Evolutionary conservation across 305 asterid genomes (phyloP).

Genomic region (Solanum aculeatissimum): DNA sequence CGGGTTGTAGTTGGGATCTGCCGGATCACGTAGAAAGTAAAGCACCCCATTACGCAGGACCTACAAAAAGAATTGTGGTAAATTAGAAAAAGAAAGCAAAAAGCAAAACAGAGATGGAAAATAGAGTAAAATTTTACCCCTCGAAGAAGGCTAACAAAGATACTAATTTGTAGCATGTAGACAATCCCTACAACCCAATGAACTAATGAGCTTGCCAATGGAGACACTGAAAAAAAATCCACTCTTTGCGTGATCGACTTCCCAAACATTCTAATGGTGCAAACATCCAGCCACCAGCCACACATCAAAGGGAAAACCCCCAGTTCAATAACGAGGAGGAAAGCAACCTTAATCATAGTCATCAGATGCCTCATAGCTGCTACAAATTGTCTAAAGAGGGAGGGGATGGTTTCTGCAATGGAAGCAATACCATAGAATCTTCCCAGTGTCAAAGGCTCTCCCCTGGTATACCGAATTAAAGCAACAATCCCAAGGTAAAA

Average conservation of each 20-base stretch:
- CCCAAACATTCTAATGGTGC: constrained; percentile 96
- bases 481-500: constrained; percentile 79
- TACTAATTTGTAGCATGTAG: constrained; percentile 94
- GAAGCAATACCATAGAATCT: constrained; percentile 95
- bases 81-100: not conserved
- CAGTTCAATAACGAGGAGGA: constrained; percentile 91
- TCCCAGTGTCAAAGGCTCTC: constrained; percentile 90
- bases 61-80: constrained; percentile 20
- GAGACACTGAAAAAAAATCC: constrained; percentile 89
- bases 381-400: constrained; percentile 84
- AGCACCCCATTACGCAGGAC: constrained; percentile 91
- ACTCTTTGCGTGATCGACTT: constrained; percentile 84
- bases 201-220: constrained; percentile 93
- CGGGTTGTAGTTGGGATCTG: constrained; percentile 98
- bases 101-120: not conserved
- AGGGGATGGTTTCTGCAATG: constrained; percentile 89
- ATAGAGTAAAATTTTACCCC: constrained; percentile 44
- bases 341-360: constrained; percentile 98
- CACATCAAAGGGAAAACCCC: constrained; percentile 97
- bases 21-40: constrained; percentile 96
- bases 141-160: constrained; percentile 98
- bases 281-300: constrained; percentile 99
- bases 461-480: constrained; percentile 78
- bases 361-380: constrained; percentile 93
- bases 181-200: constrained; percentile 98